Percentiles rank a stretch among this genome's conserved stretches.
phyloP scores from a whole-genome alignment of 192 early-diverging fungal species.

The Backusella tarrabulga region DNA sequence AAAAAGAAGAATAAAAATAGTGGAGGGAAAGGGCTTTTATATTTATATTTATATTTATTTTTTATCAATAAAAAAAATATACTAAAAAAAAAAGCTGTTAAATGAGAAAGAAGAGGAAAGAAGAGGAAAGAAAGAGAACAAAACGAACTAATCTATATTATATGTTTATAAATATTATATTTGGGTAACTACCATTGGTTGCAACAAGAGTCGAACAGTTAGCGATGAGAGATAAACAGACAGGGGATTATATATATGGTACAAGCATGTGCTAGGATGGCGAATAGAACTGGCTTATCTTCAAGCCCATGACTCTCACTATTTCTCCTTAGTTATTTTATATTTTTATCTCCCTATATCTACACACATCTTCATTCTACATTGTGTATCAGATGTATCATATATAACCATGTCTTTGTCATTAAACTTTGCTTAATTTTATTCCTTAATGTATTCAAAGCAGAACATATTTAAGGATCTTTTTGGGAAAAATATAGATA shows the following conservation, averaged over 20 bases:
- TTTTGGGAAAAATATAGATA: neutral
- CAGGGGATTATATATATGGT: neutral
- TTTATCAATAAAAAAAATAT: conserved; percentile 7
- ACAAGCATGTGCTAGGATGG: conserved; percentile 10
- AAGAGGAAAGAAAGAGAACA: neutral
- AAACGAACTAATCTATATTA: neutral
- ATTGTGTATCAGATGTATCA: too few species aligned
- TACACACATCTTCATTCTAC: neutral
- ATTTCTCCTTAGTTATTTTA: neutral
- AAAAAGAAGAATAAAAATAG: neutral
- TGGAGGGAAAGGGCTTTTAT: neutral
- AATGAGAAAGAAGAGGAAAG: conserved; percentile 9
- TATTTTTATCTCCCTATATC: neutral
- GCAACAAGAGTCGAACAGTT: neutral
- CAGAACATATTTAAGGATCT: neutral
- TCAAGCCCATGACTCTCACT: neutral
- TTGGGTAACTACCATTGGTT: neutral
- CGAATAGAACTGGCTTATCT: neutral
- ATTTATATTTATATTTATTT: neutral
- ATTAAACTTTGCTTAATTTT: neutral
- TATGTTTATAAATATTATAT: neutral
- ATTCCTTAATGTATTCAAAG: neutral
- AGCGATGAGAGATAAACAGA: neutral
- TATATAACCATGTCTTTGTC: neutral
- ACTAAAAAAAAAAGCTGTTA: neutral